A percentile compares a stretch with the other conserved stretches of the same genome.
These are phyloP conservation scores for Cornus florida DNA, from an alignment of 148 eudicot species.

Conservation along the genomic window DNA sequence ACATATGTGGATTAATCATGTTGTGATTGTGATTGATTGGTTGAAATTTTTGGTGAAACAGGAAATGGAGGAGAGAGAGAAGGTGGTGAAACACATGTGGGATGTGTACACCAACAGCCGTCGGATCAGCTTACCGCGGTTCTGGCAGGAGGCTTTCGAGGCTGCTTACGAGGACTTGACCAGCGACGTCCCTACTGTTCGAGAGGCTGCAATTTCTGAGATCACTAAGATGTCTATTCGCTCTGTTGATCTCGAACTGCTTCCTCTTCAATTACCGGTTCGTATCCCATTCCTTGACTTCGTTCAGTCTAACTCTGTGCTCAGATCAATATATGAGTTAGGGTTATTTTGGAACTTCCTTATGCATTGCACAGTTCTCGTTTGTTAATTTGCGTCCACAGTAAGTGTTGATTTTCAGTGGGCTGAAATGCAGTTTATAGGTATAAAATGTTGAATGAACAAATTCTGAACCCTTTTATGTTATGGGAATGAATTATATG, in stretches of 20 bases:
- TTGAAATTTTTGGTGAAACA: conserved; percentile 10
- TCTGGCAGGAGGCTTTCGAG: conserved; percentile 93
- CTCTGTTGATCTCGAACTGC: conserved; percentile 52
- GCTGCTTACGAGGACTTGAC: conserved; percentile 88
- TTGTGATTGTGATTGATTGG: too few species aligned
- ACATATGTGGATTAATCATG: not conserved
- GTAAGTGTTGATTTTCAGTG: not conserved
- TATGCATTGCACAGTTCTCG: not conserved
- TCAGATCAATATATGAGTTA: not conserved
- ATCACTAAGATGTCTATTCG: conserved; percentile 85
- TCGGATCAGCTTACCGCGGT: conserved; percentile 59
- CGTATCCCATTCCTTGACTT: conserved; percentile 13
- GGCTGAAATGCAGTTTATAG: too few species aligned
- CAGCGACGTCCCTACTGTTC: conserved; percentile 61
- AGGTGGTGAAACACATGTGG: conserved; percentile 91
- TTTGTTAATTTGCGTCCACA: not conserved
- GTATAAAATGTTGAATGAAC: too few species aligned
- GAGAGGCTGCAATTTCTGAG: conserved; percentile 69
- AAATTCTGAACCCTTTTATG: too few species aligned
- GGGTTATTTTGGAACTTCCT: not conserved
- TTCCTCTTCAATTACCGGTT: conserved; percentile 58
- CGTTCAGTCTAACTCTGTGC: not conserved
- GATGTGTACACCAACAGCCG: conserved; percentile 73
- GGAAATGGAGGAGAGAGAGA: conserved; percentile 96
- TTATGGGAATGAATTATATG: too few species aligned